A percentile compares a stretch with the other conserved stretches of the same genome.
phyloP scores from a whole-genome alignment of 1,284 basidiomycete genomes.

The Cryptococcus jaspeensis region DNA sequence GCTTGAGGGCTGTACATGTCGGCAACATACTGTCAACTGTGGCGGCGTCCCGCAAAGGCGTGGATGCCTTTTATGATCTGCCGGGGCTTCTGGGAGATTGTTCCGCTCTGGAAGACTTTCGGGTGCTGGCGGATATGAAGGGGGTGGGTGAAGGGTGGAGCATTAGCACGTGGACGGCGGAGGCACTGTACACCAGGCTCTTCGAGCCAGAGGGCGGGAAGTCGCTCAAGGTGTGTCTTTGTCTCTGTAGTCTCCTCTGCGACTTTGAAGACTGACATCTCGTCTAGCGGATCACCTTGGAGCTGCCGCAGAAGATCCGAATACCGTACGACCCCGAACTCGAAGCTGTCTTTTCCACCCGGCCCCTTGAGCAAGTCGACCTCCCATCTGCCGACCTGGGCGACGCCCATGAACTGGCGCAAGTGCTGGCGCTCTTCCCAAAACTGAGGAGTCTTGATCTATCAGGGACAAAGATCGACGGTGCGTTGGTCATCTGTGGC shows the following conservation, averaged over 20 bases:
- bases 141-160: background rate
- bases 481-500: conserved; percentile 6
- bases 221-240: too few relatives aligned
- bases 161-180: too few relatives aligned
- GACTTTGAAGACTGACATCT: too few relatives aligned
- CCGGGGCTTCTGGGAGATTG: conserved; percentile 11
- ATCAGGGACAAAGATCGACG: conserved; percentile 27
- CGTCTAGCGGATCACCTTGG: too few relatives aligned
- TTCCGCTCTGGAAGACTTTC: conserved; percentile 16
- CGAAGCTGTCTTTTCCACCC: background rate
- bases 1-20: conserved; percentile 20
- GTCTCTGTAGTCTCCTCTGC: too few relatives aligned
- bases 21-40: conserved; percentile 17
- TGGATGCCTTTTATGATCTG: background rate
- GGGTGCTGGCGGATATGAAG: conserved; percentile 10
- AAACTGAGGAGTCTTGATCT: conserved; percentile 28
- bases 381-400: conserved; percentile 18
- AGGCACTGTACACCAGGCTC: too few relatives aligned
- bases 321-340: too few relatives aligned
- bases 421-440: conserved; percentile 11
- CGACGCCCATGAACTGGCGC: conserved; percentile 11
- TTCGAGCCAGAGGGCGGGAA: too few relatives aligned
- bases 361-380: conserved; percentile 25
- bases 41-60: background rate
- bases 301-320: too few relatives aligned